These are phyloP conservation scores for Magnusiomyces magnusii DNA, from an alignment of 1,139 yeast species.

Conservation along the genomic window DNA sequence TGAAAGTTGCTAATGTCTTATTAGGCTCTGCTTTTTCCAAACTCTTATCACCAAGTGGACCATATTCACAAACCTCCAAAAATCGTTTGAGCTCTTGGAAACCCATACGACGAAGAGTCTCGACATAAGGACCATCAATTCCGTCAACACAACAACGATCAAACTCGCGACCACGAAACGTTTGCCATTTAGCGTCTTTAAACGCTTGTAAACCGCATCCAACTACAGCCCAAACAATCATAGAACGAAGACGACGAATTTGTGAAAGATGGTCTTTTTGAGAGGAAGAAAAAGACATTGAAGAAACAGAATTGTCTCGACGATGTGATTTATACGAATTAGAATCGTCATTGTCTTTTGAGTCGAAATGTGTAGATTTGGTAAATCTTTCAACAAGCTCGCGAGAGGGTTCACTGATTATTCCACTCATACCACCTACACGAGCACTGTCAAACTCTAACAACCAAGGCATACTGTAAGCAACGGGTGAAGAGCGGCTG, in stretches of 20 bases:
- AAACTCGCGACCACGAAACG: neutral
- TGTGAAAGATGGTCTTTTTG: neutral
- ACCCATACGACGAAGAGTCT: neutral
- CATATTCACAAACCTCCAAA: constrained; percentile 3
- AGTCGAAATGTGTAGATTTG: neutral
- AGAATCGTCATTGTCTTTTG: neutral
- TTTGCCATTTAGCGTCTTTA: neutral
- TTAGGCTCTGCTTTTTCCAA: neutral
- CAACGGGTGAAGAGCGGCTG: constrained; percentile 27
- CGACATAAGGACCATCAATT: constrained; percentile 1
- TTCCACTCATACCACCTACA: constrained; percentile 52
- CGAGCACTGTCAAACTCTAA: constrained; percentile 31
- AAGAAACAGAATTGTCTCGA: neutral
- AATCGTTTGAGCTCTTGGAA: neutral
- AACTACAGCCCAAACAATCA: neutral
- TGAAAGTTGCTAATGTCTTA: neutral
- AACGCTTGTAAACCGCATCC: neutral
- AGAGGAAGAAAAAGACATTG: neutral
- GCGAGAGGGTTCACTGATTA: constrained; percentile 49
- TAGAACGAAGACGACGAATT: neutral
- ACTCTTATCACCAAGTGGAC: neutral
- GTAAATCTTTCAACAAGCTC: neutral
- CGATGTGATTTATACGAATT: neutral
- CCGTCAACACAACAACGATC: neutral
- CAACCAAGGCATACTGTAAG: constrained; percentile 48